Evolutionary conservation across 805 yeast species (phyloP).

Genomic region (Tetrapisispora namnaoensis): DNA sequence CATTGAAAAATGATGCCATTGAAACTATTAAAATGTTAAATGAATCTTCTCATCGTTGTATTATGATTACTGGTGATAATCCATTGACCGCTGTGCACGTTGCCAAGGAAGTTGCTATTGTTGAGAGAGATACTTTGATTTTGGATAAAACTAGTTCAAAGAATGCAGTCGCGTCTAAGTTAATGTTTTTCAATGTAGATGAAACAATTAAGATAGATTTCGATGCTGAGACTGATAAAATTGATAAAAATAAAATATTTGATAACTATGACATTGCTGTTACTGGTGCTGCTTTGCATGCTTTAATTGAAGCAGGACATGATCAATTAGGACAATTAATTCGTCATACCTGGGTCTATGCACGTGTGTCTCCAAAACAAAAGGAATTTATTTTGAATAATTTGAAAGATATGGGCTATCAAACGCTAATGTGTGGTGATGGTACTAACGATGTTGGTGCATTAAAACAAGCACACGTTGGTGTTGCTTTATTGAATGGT

Average conservation of each 20-base stretch:
- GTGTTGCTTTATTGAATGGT: conserved; percentile 95
- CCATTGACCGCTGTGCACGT: conserved; percentile 98
- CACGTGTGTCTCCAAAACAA: conserved; percentile 94
- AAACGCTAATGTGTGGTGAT: conserved; percentile 98
- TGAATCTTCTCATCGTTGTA: conserved; percentile 88
- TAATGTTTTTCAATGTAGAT: conserved; percentile 78
- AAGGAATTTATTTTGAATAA: conserved; percentile 83
- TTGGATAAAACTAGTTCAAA: conserved; percentile 65
- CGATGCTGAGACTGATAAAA: conserved; percentile 38
- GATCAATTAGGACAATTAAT: conserved; percentile 62
- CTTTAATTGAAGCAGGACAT: conserved; percentile 45
- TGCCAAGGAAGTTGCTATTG: conserved; percentile 84
- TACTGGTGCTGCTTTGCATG: conserved; percentile 80
- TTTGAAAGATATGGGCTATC: conserved; percentile 80
- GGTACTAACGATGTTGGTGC: conserved; percentile 99
- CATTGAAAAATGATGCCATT: conserved; percentile 86
- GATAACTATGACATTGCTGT: conserved; percentile 74
- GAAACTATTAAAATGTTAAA: conserved; percentile 86
- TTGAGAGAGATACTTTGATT: conserved; percentile 73
- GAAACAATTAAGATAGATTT: conserved; percentile 66
- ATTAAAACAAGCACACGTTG: conserved; percentile 94
- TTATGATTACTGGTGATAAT: conserved; percentile 98
- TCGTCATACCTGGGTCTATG: conserved; percentile 91
- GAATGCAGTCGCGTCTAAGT: conserved; percentile 25
- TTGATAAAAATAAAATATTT: conserved; percentile 38